Percentiles rank a stretch among this genome's conserved stretches.
Conservation (phyloP, 805 yeast genomes). For the Metschnikowia lunata region DNA sequence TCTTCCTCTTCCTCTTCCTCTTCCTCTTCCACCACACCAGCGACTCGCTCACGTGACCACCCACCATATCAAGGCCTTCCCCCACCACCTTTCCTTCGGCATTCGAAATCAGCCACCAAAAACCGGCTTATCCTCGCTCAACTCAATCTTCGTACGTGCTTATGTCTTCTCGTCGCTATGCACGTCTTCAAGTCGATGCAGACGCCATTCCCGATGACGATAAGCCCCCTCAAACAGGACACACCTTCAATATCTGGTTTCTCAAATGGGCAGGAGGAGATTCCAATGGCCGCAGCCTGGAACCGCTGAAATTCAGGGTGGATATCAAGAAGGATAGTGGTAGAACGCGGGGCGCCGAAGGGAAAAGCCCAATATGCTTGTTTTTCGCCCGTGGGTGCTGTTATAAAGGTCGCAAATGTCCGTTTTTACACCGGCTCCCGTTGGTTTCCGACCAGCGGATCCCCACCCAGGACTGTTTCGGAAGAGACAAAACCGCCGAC, state of each 20-base stretch:
- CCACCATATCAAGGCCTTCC: too few relatives aligned
- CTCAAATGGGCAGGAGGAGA: slow-evolving; percentile 81
- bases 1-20: too few relatives aligned
- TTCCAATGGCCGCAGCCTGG: slow-evolving; percentile 39
- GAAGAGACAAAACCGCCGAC: slow-evolving; percentile 77
- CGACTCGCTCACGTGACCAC: too few relatives aligned
- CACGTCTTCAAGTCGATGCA: slow-evolving; percentile 72
- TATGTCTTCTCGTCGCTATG: slow-evolving; percentile 36
- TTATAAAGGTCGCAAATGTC: slow-evolving; percentile 69
- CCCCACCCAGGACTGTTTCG: slow-evolving; percentile 82
- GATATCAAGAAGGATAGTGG: slow-evolving; percentile 66
- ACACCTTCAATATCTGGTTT: slow-evolving; percentile 83
- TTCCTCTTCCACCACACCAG: too few relatives aligned
- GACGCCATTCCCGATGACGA: slow-evolving; percentile 50
- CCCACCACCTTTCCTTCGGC: too few relatives aligned
- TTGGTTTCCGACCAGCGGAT: slow-evolving; percentile 49
- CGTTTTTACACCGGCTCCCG: slow-evolving; percentile 76
- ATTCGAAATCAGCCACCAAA: too few relatives aligned
- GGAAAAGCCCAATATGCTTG: slow-evolving; percentile 58
- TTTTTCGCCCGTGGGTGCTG: slow-evolving; percentile 91
- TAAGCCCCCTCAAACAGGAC: slow-evolving; percentile 76
- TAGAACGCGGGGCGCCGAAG: slow-evolving; percentile 58
- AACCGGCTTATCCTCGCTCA: too few relatives aligned
- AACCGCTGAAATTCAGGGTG: slow-evolving; percentile 56
- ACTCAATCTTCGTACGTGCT: too few relatives aligned